Conservation (phyloP, 805 yeast genomes). For the Teunomyces atbi region DNA sequence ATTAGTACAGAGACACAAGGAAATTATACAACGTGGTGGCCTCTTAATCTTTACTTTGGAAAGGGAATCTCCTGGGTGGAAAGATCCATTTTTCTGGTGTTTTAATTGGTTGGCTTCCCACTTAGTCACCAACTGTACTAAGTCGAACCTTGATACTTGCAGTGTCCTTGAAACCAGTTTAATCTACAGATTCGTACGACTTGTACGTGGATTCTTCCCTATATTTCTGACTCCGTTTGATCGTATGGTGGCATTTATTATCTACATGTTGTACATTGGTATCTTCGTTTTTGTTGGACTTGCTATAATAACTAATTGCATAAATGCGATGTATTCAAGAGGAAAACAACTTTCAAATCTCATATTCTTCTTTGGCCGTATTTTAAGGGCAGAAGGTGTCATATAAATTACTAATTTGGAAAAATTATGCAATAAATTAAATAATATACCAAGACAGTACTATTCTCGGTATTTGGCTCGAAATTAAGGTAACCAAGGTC, state of each 20-base stretch:
- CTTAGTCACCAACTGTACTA: constrained; percentile 1
- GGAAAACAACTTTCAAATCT: background rate
- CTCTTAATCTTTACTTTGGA: background rate
- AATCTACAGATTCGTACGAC: background rate
- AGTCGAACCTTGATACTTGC: background rate
- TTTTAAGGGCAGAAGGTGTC: too few species aligned
- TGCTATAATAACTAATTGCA: background rate
- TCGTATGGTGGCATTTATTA: background rate
- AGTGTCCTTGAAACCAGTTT: background rate
- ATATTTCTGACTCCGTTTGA: background rate
- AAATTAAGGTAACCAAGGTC: too few species aligned
- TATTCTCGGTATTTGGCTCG: too few species aligned
- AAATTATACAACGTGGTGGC: background rate
- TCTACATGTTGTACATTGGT: background rate
- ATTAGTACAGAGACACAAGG: background rate
- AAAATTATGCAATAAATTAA: background rate
- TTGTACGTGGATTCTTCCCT: background rate
- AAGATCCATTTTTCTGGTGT: background rate
- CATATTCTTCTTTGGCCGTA: too few species aligned
- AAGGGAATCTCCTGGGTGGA: background rate
- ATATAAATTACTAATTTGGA: too few species aligned
- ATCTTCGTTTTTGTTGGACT: background rate
- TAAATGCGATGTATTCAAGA: background rate
- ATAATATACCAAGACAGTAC: too few species aligned
- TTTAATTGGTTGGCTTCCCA: background rate